phyloP scores from a whole-genome alignment of 2,329 filamentous ascomycete species.

The Botrytis hyacinthi region DNA sequence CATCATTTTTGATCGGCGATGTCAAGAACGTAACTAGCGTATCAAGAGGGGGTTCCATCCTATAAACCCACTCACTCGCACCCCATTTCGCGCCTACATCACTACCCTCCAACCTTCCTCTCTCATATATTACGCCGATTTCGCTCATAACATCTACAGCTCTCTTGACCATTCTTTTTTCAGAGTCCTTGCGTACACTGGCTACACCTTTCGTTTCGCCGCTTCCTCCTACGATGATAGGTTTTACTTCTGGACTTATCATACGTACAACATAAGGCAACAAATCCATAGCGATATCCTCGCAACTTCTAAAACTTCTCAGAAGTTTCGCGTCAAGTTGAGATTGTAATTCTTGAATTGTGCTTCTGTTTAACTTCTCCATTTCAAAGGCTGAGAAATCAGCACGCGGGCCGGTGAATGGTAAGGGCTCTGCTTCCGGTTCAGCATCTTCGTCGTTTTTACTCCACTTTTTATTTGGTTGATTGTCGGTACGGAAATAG shows the following conservation, averaged over 20 bases:
- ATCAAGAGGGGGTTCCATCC: conserved; percentile 94
- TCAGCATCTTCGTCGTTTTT: conserved; percentile 9
- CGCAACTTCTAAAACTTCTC: conserved; percentile 74
- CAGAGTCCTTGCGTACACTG: conserved; percentile 82
- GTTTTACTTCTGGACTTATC: conserved; percentile 85
- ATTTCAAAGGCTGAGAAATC: conserved; percentile 80
- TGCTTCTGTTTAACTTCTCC: conserved; percentile 72
- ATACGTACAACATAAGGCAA: conserved; percentile 82
- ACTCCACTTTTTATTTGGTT: conserved; percentile 43
- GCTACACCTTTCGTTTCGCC: conserved; percentile 66
- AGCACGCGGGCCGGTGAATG: conserved; percentile 79
- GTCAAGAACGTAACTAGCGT: conserved; percentile 73
- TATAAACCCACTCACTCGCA: conserved; percentile 73
- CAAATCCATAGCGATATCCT: conserved; percentile 76
- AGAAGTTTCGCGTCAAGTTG: conserved; percentile 66
- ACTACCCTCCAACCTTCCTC: conserved; percentile 67
- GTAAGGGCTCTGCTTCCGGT: conserved; percentile 50
- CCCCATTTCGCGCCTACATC: conserved; percentile 47
- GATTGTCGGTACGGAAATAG: conserved; percentile 42
- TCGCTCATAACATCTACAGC: conserved; percentile 82
- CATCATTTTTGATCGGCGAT: conserved; percentile 52
- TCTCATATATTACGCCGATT: conserved; percentile 77
- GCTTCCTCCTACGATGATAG: conserved; percentile 75
- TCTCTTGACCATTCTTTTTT: conserved; percentile 75
- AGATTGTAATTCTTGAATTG: conserved; percentile 75